Conservation (phyloP, 2,329 filamentous ascomycete species). For the Biscogniauxia mediterranea region DNA sequence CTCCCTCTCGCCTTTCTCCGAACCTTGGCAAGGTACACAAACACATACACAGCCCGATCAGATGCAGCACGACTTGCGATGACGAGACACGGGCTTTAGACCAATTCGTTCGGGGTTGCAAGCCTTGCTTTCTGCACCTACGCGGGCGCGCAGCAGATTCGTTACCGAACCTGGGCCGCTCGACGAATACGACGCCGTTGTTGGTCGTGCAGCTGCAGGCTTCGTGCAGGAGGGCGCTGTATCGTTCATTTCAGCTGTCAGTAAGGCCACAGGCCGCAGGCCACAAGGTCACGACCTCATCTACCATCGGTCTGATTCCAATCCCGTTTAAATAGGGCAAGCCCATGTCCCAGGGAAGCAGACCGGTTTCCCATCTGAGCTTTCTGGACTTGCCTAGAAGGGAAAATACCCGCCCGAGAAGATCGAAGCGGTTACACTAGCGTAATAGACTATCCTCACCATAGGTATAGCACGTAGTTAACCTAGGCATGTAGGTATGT, state of each 20-base stretch:
- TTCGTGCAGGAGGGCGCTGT: constrained; percentile 9
- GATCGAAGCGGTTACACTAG: not conserved
- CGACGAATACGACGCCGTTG: constrained; percentile 9
- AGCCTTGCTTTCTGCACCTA: not conserved
- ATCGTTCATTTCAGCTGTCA: constrained; percentile 10
- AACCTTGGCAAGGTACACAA: constrained; percentile 1
- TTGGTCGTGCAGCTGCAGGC: constrained; percentile 12
- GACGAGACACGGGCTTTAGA: not conserved
- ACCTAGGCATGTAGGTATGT: not conserved
- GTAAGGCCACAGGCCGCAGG: not conserved
- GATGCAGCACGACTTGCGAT: constrained; percentile 1
- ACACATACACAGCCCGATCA: not conserved
- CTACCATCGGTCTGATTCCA: not conserved
- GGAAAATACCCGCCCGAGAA: not conserved
- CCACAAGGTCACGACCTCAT: not conserved
- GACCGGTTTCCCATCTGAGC: not conserved
- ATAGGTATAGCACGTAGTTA: not conserved
- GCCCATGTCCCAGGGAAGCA: not conserved
- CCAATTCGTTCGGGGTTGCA: not conserved
- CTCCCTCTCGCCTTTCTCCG: constrained; percentile 9
- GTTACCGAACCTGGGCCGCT: not conserved
- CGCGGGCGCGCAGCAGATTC: not conserved
- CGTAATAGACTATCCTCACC: not conserved
- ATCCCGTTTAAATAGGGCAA: not conserved
- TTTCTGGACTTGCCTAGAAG: not conserved